These are phyloP conservation scores for Pythium oligandrum DNA, from an alignment of 352 stramenopile genomes.

Conservation along the genomic window DNA sequence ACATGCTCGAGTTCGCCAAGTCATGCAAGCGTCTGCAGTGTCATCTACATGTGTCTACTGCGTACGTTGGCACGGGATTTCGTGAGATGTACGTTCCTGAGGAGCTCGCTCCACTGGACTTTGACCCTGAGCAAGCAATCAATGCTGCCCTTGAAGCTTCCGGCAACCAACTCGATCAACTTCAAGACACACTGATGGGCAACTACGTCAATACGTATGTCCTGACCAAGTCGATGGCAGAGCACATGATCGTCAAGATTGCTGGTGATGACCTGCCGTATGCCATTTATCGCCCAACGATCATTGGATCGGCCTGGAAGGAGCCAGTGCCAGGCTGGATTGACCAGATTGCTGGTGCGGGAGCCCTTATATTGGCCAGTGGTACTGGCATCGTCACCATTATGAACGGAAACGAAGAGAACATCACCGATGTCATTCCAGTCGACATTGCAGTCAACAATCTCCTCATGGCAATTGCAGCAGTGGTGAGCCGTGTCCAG, in stretches of 20 bases:
- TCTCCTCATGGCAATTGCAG: slow-evolving; percentile 55
- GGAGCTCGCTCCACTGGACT: slow-evolving; percentile 79
- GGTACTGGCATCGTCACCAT: slow-evolving; percentile 80
- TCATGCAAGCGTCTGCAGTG: slow-evolving; percentile 45
- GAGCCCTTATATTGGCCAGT: slow-evolving; percentile 72
- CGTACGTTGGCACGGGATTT: slow-evolving; percentile 83
- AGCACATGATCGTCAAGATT: slow-evolving; percentile 62
- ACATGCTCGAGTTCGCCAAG: slow-evolving; percentile 59
- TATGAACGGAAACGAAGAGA: slow-evolving; percentile 66
- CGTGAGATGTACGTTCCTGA: slow-evolving; percentile 37
- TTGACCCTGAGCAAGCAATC: slow-evolving; percentile 69
- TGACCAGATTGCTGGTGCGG: slow-evolving; percentile 72
- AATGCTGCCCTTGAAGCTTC: slow-evolving; percentile 46
- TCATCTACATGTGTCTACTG: slow-evolving; percentile 80
- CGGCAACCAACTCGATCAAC: slow-evolving; percentile 45
- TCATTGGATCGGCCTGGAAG: slow-evolving; percentile 84
- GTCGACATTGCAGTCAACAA: slow-evolving; percentile 80
- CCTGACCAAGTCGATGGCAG: slow-evolving; percentile 88
- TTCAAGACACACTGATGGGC: slow-evolving; percentile 77
- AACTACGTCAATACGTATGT: slow-evolving; percentile 89
- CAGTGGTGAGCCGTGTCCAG: slow-evolving; percentile 19
- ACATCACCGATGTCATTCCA: slow-evolving; percentile 79
- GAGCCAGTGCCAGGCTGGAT: slow-evolving; percentile 82
- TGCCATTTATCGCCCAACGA: slow-evolving; percentile 78
- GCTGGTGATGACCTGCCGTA: slow-evolving; percentile 41